phyloP scores from a whole-genome alignment of 805 yeast genomes.

The Clavispora vitiphila region DNA sequence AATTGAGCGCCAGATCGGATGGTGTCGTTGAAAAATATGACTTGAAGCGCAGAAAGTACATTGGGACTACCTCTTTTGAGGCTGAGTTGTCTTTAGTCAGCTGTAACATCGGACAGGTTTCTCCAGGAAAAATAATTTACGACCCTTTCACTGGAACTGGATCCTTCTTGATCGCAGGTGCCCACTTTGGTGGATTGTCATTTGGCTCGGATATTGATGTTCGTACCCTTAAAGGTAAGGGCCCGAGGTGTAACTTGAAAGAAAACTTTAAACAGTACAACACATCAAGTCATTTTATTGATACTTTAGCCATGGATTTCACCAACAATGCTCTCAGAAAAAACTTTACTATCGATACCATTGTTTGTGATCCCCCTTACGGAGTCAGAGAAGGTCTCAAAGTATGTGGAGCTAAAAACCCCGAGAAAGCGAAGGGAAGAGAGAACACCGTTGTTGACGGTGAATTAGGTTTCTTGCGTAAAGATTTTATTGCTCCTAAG shows the following conservation, averaged over 20 bases:
- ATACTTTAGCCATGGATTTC: conserved; percentile 87
- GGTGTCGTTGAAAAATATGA: conserved; percentile 74
- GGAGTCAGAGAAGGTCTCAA: conserved; percentile 95
- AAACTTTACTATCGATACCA: conserved; percentile 63
- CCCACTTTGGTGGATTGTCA: conserved; percentile 73
- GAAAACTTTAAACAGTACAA: conserved; percentile 75
- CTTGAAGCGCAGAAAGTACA: conserved; percentile 74
- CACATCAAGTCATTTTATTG: conserved; percentile 54
- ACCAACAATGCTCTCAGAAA: conserved; percentile 79
- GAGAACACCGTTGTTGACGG: conserved; percentile 76
- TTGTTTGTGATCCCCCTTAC: conserved; percentile 95
- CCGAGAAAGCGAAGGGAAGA: conserved; percentile 65
- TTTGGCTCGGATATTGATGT: conserved; percentile 92
- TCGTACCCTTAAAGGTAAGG: conserved; percentile 68
- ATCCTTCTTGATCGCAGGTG: conserved; percentile 84
- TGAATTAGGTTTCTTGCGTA: conserved; percentile 65
- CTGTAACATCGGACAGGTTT: conserved; percentile 79
- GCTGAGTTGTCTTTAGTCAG: conserved; percentile 86
- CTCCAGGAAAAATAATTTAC: conserved; percentile 60
- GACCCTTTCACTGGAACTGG: conserved; percentile 99
- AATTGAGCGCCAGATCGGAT: conserved; percentile 53
- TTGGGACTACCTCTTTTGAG: conserved; percentile 96
- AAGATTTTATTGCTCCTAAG: conserved; percentile 88
- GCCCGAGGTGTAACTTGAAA: conserved; percentile 44
- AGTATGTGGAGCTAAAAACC: conserved; percentile 77